Evolutionary conservation across 1,284 basidiomycete genomes (phyloP), one percentile per base, ranked within the genome.

Genomic region (Abortiporus biennis): DNA sequence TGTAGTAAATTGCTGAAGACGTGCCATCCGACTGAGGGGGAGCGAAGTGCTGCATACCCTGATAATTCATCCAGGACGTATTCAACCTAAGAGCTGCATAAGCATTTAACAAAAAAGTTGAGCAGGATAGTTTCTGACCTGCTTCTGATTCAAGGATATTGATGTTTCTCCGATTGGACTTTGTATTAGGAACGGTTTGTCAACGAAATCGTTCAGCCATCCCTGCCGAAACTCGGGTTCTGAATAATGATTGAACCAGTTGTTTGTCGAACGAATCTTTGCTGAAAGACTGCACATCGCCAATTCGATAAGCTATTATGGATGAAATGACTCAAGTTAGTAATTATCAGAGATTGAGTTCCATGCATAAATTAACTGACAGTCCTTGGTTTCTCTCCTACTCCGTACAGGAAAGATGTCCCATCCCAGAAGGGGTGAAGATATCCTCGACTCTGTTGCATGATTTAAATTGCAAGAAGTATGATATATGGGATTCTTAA

Each of bases 11-110:
- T 19, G 23, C 29, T 13, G 37, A 6, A 27, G 35, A 48, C 63
- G 47, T 59, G 66, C 73, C 70, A 73, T 36, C 52, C 43, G 38
- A 61, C 53, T 3, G 53, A 45, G 23, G 61, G 57, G 45, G 76
- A 68, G 27, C 67, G 54, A 4, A 76, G 57, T 4, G 57, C 48
- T 29, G 63, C 67, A 50, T 76, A 77, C 1, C 73, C 72, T 4
- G 47, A 53, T 4, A 78, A 57, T 51, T 78, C 75, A 40, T 72
- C 69, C 3, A 77, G 52, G 22, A 75, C 66, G 58, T 76, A 77
- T 9, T 67, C 46, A 15, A 75, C 57, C 72, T 75, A 29, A 35
- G 21, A 8, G 36, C 22, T 22, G 29, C 15, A 24, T 35, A 6
- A 32, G 11, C 21, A 25, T 40, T 27, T 38, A 24, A 33, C 21